Evolutionary conservation across 2,329 filamentous ascomycete species (phyloP), one percentile per base, ranked within the genome.

Genomic region (Blastomyces gilchristii): DNA sequence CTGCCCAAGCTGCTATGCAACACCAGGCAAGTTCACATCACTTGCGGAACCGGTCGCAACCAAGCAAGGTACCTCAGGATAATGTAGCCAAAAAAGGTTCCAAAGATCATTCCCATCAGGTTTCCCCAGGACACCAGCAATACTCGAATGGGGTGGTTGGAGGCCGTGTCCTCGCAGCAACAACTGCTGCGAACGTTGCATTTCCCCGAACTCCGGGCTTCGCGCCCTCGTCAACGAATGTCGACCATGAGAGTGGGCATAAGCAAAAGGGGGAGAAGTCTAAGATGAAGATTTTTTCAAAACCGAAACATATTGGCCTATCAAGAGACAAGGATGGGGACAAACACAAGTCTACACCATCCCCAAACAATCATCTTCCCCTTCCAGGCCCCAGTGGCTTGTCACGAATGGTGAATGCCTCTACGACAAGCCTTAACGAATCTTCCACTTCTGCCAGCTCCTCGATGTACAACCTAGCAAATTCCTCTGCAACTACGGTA

Each of bases 221-320:
- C 22, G 69, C 71, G 12, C 68, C 73, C 31, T 64, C 69, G 8
- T 49, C 60, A 5, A 39, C 60, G 3, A 34, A 47, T 18, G 31
- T 45, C 39, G 60, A 63, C 69, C 56, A 65, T 69, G 54, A 63
- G 37, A 60, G 57, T 53, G 63, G 56, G 9, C 60, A 62, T 60
- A 86, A 85, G 69, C 76, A 75, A 49, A 79, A 81, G 64, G 82
- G 82, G 63, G 82, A 85, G 68, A 84, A 83, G 69, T 83, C 83
- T 47, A 87, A 87, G 75, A 87, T 86, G 81, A 87, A 87, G 72
- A 77, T 87, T 5, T 88, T 88, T 70, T 85, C 83, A 5, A 87
- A 87, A 69, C 85, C 85, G 1, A 87, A 87, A 74, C 83, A 82
- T 66, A 85, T 87, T 66, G 82, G 80, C 4, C 81, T 85, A 18